These are phyloP conservation scores for Beauveria asiatica DNA, from an alignment of 2,329 filamentous ascomycete genomes.

Conservation along the genomic window DNA sequence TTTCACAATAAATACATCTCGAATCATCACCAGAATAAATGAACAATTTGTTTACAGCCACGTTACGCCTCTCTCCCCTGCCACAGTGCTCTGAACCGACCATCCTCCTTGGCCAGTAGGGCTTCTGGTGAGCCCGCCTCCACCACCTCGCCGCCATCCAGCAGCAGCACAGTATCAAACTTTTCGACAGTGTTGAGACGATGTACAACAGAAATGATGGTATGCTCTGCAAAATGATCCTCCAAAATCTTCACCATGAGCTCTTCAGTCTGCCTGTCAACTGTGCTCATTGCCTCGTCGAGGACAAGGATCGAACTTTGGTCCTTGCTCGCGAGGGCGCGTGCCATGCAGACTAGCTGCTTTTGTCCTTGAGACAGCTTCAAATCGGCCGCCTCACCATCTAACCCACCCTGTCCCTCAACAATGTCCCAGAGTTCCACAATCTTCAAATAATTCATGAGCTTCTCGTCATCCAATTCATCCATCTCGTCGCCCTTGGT, in stretches of 20 bases:
- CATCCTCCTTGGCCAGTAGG: constrained; percentile 2
- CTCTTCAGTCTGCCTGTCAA: constrained; percentile 26
- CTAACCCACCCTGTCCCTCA: constrained; percentile 30
- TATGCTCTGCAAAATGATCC: constrained; percentile 32
- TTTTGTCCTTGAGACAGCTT: constrained; percentile 34
- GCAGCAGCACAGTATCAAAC: constrained; percentile 53
- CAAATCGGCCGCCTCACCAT: constrained; percentile 22
- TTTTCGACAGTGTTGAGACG: constrained; percentile 39
- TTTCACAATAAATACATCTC: too few species aligned
- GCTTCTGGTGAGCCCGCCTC: constrained; percentile 1
- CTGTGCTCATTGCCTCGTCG: constrained; percentile 31
- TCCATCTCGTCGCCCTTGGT: constrained; percentile 20
- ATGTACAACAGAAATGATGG: constrained; percentile 38
- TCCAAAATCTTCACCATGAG: constrained; percentile 25
- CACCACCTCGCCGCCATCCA: constrained; percentile 33
- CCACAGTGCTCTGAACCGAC: constrained; percentile 6
- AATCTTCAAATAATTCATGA: constrained; percentile 34
- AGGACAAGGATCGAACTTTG: constrained; percentile 27
- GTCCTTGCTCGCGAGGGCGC: constrained; percentile 26
- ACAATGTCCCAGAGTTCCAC: constrained; percentile 36
- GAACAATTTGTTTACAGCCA: too few species aligned
- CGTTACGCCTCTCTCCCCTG: not conserved
- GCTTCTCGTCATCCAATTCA: constrained; percentile 28
- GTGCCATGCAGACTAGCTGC: constrained; percentile 33
- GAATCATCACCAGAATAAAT: too few species aligned